These are phyloP conservation scores for Pueraria montana DNA, from an alignment of 306 rosid species.

Conservation along the genomic window DNA sequence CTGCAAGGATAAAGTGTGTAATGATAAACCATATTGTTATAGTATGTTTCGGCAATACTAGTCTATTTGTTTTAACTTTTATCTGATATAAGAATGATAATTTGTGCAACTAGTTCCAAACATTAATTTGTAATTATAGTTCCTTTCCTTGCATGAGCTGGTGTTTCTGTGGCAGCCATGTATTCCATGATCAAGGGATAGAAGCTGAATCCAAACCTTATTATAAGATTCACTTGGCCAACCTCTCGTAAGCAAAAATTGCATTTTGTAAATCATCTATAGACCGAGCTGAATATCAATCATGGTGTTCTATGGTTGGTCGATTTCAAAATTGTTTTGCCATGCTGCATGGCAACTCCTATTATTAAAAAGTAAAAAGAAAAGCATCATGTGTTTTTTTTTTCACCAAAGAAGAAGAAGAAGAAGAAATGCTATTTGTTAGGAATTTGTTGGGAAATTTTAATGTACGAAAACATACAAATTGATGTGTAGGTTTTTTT, in stretches of 20 bases:
- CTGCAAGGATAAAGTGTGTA: neutral
- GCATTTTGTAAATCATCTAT: neutral
- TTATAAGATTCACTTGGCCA: too few species aligned
- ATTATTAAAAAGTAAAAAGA: neutral
- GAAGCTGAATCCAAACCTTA: neutral
- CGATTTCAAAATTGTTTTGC: neutral
- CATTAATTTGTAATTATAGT: neutral
- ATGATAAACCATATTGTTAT: constrained; percentile 5
- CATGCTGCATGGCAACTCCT: neutral
- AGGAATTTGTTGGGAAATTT: too few species aligned
- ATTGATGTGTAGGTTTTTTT: too few species aligned
- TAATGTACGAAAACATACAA: too few species aligned
- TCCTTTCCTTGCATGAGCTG: neutral
- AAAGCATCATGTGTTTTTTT: too few species aligned
- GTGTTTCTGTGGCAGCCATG: neutral
- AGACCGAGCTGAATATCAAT: neutral
- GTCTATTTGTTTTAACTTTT: neutral
- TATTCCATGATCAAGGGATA: neutral
- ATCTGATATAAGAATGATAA: neutral
- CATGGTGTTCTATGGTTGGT: neutral
- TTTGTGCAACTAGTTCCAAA: neutral
- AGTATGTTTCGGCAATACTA: neutral
- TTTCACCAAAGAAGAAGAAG: too few species aligned
- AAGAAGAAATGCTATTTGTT: too few species aligned
- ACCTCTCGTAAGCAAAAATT: neutral